Evolutionary conservation across 1,284 basidiomycete genomes (phyloP).

Genomic region (Ganoderma multipileum): DNA sequence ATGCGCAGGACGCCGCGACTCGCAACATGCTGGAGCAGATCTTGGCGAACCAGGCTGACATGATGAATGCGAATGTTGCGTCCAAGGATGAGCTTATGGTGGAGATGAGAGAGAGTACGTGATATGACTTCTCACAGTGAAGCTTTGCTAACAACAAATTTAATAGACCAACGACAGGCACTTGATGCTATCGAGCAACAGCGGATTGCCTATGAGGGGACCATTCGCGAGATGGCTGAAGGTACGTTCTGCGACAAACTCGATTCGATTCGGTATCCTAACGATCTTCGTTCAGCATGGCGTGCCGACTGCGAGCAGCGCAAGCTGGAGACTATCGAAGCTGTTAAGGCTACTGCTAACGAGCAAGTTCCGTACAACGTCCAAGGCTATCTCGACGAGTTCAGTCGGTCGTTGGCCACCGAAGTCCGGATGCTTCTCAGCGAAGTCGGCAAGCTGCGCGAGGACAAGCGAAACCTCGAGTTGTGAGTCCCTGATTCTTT

Average conservation of each 20-base stretch:
- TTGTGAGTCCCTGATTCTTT: constrained; percentile 58
- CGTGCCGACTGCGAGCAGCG: constrained; percentile 65
- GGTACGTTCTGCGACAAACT: constrained; percentile 20
- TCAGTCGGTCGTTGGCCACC: constrained; percentile 78
- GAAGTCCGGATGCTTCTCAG: constrained; percentile 79
- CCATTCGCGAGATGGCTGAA: constrained; percentile 32
- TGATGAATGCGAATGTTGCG: constrained; percentile 57
- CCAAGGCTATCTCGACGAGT: constrained; percentile 80
- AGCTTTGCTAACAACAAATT: neutral
- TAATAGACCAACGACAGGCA: constrained; percentile 25
- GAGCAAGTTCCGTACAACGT: constrained; percentile 81
- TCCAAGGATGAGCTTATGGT: constrained; percentile 45
- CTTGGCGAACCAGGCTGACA: constrained; percentile 56
- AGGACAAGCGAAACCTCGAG: constrained; percentile 73
- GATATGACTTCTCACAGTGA: neutral
- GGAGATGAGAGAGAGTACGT: constrained; percentile 26
- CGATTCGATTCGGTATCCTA: neutral
- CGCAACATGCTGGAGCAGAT: constrained; percentile 64
- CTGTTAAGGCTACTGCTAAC: constrained; percentile 67
- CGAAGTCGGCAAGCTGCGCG: constrained; percentile 79
- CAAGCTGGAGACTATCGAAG: constrained; percentile 67
- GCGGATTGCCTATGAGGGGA: constrained; percentile 24
- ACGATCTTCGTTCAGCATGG: constrained; percentile 51
- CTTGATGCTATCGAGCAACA: constrained; percentile 30
- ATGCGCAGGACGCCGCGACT: constrained; percentile 57